Percentiles rank a stretch among this genome's conserved stretches.
Conservation (phyloP, 2,329 filamentous ascomycete species). For the Arthrobotrys pseudoclavata region DNA sequence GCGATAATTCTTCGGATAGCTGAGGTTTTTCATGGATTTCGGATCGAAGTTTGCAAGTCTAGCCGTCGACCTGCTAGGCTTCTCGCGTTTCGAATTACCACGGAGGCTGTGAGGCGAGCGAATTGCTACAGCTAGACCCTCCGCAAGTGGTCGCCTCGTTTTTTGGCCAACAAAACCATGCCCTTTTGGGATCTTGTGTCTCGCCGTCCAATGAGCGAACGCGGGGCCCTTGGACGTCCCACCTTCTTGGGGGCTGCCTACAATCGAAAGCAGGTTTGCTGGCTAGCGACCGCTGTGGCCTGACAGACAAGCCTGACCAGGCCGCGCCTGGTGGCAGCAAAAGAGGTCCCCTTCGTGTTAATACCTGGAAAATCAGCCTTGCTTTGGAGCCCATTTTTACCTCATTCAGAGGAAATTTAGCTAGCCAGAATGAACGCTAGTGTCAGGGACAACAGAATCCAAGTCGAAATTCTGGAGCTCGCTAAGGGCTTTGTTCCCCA, state of each 20-base stretch:
- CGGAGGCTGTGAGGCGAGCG: slow-evolving; percentile 51
- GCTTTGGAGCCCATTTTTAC: slow-evolving; percentile 23
- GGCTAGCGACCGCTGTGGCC: slow-evolving; percentile 54
- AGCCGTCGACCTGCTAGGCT: slow-evolving; percentile 53
- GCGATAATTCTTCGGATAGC: slow-evolving; percentile 55
- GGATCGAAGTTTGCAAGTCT: slow-evolving; percentile 43
- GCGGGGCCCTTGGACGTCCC: slow-evolving; percentile 46
- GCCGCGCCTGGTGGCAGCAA: slow-evolving; percentile 32
- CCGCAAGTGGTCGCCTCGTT: slow-evolving; percentile 58
- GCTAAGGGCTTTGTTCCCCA: slow-evolving; percentile 46
- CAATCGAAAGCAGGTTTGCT: slow-evolving; percentile 59
- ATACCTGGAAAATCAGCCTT: slow-evolving; percentile 51
- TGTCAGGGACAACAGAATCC: slow-evolving; percentile 46
- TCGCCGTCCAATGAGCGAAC: slow-evolving; percentile 36
- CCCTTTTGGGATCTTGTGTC: slow-evolving; percentile 33
- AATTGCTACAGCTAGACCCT: slow-evolving; percentile 40
- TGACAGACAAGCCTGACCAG: slow-evolving; percentile 46
- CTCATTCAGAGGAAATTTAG: slow-evolving; percentile 1
- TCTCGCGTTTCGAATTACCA: slow-evolving; percentile 58
- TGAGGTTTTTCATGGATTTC: slow-evolving; percentile 37
- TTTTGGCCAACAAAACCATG: slow-evolving; percentile 51
- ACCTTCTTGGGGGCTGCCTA: slow-evolving; percentile 50
- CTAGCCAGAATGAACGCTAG: slow-evolving; percentile 31
- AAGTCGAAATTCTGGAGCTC: slow-evolving; percentile 44
- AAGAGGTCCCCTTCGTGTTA: slow-evolving; percentile 2